These are phyloP conservation scores for Cryptosporidium bovis DNA, from an alignment of 169 alveolate genomes.

Conservation along the genomic window DNA sequence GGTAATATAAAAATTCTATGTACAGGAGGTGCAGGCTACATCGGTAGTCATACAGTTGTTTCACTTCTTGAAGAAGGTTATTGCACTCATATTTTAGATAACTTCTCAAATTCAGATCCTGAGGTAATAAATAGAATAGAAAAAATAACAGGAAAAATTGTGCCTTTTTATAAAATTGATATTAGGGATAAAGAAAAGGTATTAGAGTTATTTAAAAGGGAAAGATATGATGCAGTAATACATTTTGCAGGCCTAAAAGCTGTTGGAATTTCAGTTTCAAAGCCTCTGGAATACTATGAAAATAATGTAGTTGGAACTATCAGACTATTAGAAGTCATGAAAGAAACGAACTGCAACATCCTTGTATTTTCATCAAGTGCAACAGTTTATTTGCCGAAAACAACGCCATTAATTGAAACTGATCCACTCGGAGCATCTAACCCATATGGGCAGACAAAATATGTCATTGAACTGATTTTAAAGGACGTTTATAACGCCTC, in stretches of 20 bases:
- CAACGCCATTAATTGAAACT: constrained; percentile 77
- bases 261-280: constrained; percentile 90
- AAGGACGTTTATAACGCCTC: constrained; percentile 78
- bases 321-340: constrained; percentile 85
- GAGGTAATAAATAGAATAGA: constrained; percentile 82
- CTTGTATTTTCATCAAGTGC: constrained; percentile 92
- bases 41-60: constrained; percentile 93
- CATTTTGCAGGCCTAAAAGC: constrained; percentile 94
- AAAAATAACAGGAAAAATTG: constrained; percentile 79
- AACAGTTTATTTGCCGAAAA: constrained; percentile 89
- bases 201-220: constrained; percentile 78
- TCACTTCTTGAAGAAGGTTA: constrained; percentile 85
- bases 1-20: constrained; percentile 77
- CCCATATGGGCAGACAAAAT: constrained; percentile 92
- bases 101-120: constrained; percentile 76
- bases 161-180: constrained; percentile 85
- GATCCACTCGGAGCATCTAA: constrained; percentile 86
- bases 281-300: constrained; percentile 90
- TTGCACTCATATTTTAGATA: constrained; percentile 87
- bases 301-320: constrained; percentile 91
- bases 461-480: constrained; percentile 85
- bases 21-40: constrained; percentile 95
- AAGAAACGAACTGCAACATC: constrained; percentile 80
- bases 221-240: constrained; percentile 82
- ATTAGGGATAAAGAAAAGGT: constrained; percentile 78